Evolutionary conservation across 2,329 filamentous ascomycete genomes (phyloP).

Genomic region (Leptographium radiaticola): DNA sequence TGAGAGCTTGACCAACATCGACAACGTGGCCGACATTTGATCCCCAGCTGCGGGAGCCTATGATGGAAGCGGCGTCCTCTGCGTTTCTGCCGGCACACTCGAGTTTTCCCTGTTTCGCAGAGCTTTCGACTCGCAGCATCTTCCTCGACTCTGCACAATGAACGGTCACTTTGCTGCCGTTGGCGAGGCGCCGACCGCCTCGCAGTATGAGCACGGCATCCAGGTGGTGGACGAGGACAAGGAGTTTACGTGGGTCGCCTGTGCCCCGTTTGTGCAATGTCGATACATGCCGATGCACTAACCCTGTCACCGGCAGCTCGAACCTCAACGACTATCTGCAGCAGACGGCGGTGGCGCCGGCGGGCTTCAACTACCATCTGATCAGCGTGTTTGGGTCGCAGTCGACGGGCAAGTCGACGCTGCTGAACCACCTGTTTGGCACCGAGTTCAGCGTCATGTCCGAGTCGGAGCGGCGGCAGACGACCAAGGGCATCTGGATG

Average conservation of each 20-base stretch:
- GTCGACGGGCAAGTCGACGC: slow-evolving; percentile 94
- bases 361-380: slow-evolving; percentile 98
- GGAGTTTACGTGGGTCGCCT: slow-evolving; percentile 75
- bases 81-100: too few relatives aligned
- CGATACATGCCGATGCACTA: too few relatives aligned
- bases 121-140: neutral
- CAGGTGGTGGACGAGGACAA: slow-evolving; percentile 96
- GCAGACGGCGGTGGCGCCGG: slow-evolving; percentile 64
- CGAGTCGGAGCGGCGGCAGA: slow-evolving; percentile 85
- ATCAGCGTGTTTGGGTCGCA: slow-evolving; percentile 98
- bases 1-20: too few relatives aligned
- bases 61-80: too few relatives aligned
- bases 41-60: too few relatives aligned
- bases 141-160: slow-evolving; percentile 28
- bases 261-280: too few relatives aligned
- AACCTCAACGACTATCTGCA: slow-evolving; percentile 73
- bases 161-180: slow-evolving; percentile 73
- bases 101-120: too few relatives aligned
- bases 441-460: slow-evolving; percentile 98
- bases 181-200: slow-evolving; percentile 49
- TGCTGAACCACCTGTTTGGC: slow-evolving; percentile 90
- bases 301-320: slow-evolving; percentile 14
- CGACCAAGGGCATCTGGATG: slow-evolving; percentile 99
- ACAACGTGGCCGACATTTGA: too few relatives aligned
- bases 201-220: slow-evolving; percentile 80